Conservation (phyloP, 2,329 filamentous ascomycete genomes). For the Plectosphaerella cucumerina region DNA sequence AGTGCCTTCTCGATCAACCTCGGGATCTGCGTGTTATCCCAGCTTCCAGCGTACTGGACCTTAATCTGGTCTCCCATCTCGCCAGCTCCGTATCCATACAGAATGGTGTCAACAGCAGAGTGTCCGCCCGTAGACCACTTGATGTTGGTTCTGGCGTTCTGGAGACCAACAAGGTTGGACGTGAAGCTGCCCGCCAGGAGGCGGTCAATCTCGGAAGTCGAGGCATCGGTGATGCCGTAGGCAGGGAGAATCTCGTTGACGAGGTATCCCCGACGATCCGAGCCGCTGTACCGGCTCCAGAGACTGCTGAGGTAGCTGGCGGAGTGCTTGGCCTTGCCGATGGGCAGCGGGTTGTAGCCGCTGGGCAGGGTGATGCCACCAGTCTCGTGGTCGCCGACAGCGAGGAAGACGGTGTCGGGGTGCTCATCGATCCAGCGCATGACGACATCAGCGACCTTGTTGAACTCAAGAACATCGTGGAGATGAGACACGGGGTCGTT, state of each 20-base stretch:
- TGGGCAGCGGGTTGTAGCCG: conserved; percentile 24
- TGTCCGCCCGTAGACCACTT: conserved; percentile 31
- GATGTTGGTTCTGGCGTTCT: conserved; percentile 23
- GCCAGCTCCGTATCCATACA: conserved; percentile 26
- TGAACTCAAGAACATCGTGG: conserved; percentile 31
- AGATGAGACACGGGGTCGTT: conserved; percentile 51
- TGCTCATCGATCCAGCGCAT: conserved; percentile 31
- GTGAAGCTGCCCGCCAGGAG: conserved; percentile 17
- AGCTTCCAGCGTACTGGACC: conserved; percentile 18
- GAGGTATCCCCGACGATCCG: conserved; percentile 21
- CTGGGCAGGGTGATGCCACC: conserved; percentile 28
- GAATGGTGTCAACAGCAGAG: conserved; percentile 26
- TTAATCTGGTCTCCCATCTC: conserved; percentile 16
- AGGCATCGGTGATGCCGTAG: conserved; percentile 22
- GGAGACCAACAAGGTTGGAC: conserved; percentile 17
- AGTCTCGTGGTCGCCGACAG: conserved; percentile 32
- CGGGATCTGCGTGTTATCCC: conserved; percentile 25
- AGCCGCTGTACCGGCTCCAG: conserved; percentile 21
- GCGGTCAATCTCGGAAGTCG: conserved; percentile 17
- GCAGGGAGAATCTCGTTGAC: conserved; percentile 18
- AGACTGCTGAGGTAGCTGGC: conserved; percentile 19
- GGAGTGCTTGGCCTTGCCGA: conserved; percentile 18
- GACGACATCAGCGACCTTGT: conserved; percentile 27
- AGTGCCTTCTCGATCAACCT: conserved; percentile 21
- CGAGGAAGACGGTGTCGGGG: conserved; percentile 28